phyloP scores from a whole-genome alignment of 2,329 filamentous ascomycete species.

The Diaporthe aspalathi region DNA sequence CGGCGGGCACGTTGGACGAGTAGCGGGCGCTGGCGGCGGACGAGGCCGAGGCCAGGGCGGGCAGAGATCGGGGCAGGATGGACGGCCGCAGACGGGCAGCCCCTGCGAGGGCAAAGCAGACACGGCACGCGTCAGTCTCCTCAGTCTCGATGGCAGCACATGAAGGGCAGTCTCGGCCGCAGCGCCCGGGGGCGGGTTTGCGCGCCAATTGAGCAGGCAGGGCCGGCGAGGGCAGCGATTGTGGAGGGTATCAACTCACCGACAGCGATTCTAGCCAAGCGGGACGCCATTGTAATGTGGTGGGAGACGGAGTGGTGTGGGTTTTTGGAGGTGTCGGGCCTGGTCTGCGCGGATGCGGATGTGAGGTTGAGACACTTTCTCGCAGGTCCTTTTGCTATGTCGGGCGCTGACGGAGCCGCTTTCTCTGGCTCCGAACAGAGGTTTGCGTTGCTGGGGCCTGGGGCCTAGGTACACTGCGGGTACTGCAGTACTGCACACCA shows the following conservation, averaged over 20 bases:
- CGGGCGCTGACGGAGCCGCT: constrained; percentile 34
- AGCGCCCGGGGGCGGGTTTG: not conserved
- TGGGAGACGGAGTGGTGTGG: constrained; percentile 58
- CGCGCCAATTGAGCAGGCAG: constrained; percentile 51
- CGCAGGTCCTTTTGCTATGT: constrained; percentile 23
- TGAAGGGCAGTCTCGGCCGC: not conserved
- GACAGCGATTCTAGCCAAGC: constrained; percentile 93
- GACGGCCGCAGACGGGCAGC: constrained; percentile 90
- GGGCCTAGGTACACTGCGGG: not conserved
- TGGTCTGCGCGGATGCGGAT: constrained; percentile 23
- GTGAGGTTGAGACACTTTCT: constrained; percentile 39
- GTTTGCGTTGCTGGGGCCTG: constrained; percentile 29
- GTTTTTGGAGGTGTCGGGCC: constrained; percentile 31
- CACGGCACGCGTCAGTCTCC: constrained; percentile 43
- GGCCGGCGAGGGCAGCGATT: constrained; percentile 31
- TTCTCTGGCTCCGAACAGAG: constrained; percentile 30
- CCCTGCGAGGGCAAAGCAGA: constrained; percentile 64
- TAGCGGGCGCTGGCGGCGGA: constrained; percentile 73
- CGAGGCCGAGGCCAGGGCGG: constrained; percentile 66
- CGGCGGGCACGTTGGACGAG: constrained; percentile 80
- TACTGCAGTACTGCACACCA: too few relatives aligned
- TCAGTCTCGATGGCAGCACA: not conserved
- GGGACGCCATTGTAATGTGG: constrained; percentile 92
- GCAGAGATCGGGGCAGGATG: constrained; percentile 79
- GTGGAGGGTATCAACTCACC: constrained; percentile 70